A percentile compares a stretch with the other conserved stretches of the same genome.
Evolutionary conservation across 345 rosid species (phyloP).

Genomic region (Gynandropsis gynandra): DNA sequence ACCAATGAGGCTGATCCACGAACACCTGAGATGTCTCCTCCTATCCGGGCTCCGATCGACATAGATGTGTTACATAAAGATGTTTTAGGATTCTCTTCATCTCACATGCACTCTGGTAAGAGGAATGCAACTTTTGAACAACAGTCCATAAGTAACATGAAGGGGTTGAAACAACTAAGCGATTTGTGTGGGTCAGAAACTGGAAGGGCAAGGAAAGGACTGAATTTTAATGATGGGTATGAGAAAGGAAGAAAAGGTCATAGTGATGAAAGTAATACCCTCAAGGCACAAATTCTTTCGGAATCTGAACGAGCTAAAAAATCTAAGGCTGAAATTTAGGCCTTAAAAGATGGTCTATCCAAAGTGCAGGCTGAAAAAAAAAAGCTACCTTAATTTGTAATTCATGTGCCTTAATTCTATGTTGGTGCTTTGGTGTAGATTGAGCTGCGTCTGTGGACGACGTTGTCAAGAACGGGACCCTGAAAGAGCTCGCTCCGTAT

Average conservation of each 20-base stretch:
- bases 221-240: conserved; percentile 55
- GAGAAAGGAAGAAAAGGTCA: conserved; percentile 31
- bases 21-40: conserved; percentile 60
- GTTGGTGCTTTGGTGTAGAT: too few species aligned
- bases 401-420: too few species aligned
- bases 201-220: conserved; percentile 69
- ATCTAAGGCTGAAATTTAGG: conserved; percentile 68
- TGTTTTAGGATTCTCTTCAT: conserved; percentile 44
- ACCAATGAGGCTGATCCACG: conserved; percentile 50
- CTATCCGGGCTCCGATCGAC: conserved; percentile 41
- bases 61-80: conserved; percentile 55
- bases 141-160: too few species aligned
- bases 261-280: conserved; percentile 23
- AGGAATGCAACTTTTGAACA: conserved; percentile 62
- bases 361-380: conserved; percentile 86
- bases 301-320: conserved; percentile 54
- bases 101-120: conserved; percentile 38
- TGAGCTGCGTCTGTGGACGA: too few species aligned
- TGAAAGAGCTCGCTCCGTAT: conserved; percentile 50
- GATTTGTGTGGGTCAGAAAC: conserved; percentile 41
- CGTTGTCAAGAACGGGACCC: too few species aligned
- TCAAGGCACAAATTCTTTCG: conserved; percentile 37
- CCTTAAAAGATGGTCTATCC: conserved; percentile 66
- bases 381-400: conserved; percentile 59
- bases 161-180: conserved; percentile 36